Percentiles rank a stretch among this genome's conserved stretches.
Evolutionary conservation across 345 rosid species (phyloP).

Genomic region (Limnanthes douglasii): DNA sequence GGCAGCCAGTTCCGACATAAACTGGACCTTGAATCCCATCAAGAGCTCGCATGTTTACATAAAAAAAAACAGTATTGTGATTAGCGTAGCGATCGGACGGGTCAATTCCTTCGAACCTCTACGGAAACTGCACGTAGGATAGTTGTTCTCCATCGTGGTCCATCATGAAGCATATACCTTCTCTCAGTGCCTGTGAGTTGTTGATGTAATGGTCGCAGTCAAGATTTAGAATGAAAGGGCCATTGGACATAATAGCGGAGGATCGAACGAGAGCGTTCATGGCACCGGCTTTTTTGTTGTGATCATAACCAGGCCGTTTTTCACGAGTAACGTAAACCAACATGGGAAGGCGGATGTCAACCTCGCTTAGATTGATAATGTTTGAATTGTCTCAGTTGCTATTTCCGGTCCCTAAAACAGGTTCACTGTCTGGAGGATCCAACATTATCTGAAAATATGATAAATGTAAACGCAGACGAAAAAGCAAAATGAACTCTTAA

Average conservation of each 20-base stretch:
- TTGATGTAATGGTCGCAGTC: constrained; percentile 76
- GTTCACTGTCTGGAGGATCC: constrained; percentile 50
- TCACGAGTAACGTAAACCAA: constrained; percentile 72
- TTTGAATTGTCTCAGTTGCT: no score
- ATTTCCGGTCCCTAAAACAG: constrained; percentile 18
- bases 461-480: no score
- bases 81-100: constrained; percentile 81
- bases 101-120: constrained; percentile 80
- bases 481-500: not conserved
- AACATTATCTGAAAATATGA: constrained; percentile 45
- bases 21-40: constrained; percentile 89
- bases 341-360: constrained; percentile 73
- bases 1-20: constrained; percentile 84
- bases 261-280: constrained; percentile 82
- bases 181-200: constrained; percentile 56
- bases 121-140: constrained; percentile 73
- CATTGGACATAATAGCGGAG: constrained; percentile 81
- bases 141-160: constrained; percentile 46
- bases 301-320: constrained; percentile 81
- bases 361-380: constrained; percentile 35
- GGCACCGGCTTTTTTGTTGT: constrained; percentile 89
- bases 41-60: constrained; percentile 63
- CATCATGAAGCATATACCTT: constrained; percentile 93
- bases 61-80: constrained; percentile 74
- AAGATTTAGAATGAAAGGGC: constrained; percentile 74